Evolutionary conservation across 2,329 filamentous ascomycete genomes (phyloP), one percentile per base, ranked within the genome.

Genomic region (Ustulina deusta): DNA sequence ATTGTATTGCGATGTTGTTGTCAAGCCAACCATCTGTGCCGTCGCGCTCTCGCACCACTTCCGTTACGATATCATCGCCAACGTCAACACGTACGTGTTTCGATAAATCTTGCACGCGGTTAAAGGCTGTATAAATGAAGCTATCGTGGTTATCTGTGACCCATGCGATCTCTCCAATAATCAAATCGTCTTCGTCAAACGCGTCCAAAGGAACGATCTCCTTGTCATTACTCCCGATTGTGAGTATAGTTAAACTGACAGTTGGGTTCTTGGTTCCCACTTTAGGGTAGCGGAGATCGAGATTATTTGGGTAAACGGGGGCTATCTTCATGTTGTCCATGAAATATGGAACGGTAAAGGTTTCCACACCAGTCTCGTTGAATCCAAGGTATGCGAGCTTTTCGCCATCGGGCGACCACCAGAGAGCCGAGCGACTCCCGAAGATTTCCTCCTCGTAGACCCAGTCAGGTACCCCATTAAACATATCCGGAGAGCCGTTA

Each of bases 131-230:
- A 78, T 90, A 90, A 42, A 90, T 82, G 44, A 92, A 81, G 46
- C 83, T 84, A n/a, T 83, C 80, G 74, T 91, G 89, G 5, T 80
- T 80, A 7, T 87, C 84, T 0, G 89, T 91, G 22, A 91, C 80
- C 90, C 90, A 92, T 0, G 86, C 83, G 3, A 92, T 85, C 75
- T 92, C 90, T 2, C 90, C 89, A 57, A 92, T 85, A 56, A 92
- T 85, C 29, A 90, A 80, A 61, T 92, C 87, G 9, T 90, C 84
- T 0, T 83, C 81, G 9, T 85, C 79, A 74, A 89, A 92, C 0
- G 85, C 87, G 17, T 87, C 83, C 22, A 90, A 83, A 0, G 84
- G 75, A 1, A 91, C 79, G 0, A 81, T 73, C 1, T 79, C 79
- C 52, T 81, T 79, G 48, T 85, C 78, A 6, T 82, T 79, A 2